Percentiles rank a stretch among this genome's conserved stretches.
phyloP scores from a whole-genome alignment of 208 protist genomes.

The Acanthamoeba healyi region DNA sequence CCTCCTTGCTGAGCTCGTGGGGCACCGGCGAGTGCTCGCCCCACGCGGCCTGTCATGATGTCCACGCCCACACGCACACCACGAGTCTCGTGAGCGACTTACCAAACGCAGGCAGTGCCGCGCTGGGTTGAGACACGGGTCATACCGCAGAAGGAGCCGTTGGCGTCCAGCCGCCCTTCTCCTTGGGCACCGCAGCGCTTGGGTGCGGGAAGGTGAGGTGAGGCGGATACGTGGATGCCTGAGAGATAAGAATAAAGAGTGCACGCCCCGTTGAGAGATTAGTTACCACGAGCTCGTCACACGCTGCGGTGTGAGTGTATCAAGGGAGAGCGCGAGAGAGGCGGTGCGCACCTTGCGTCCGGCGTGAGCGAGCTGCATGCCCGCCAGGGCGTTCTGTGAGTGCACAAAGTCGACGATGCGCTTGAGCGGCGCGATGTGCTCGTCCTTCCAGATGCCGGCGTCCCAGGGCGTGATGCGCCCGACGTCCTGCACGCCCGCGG shows the following conservation, averaged over 20 bases:
- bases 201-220: slow-evolving; percentile 21
- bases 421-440: slow-evolving; percentile 80
- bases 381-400: slow-evolving; percentile 29
- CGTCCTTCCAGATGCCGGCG: slow-evolving; percentile 79
- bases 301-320: no score
- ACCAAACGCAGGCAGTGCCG: no score
- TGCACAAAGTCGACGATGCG: slow-evolving; percentile 80
- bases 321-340: no score
- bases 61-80: not conserved
- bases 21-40: slow-evolving; percentile 82
- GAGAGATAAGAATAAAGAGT: no score
- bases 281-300: no score
- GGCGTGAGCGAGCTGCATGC: slow-evolving; percentile 79
- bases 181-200: slow-evolving; percentile 60
- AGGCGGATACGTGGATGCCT: slow-evolving; percentile 36
- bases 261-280: no score
- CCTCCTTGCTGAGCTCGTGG: slow-evolving; percentile 87
- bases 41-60: slow-evolving; percentile 22
- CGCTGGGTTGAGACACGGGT: not conserved
- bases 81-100: not conserved
- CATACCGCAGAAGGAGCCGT: slow-evolving; percentile 22
- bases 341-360: slow-evolving; percentile 29
- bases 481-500: slow-evolving; percentile 71
- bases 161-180: slow-evolving; percentile 36
- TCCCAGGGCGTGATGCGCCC: slow-evolving; percentile 83